Conservation (phyloP, 2,329 filamentous ascomycete genomes). For the Botrytis hyacinthi region DNA sequence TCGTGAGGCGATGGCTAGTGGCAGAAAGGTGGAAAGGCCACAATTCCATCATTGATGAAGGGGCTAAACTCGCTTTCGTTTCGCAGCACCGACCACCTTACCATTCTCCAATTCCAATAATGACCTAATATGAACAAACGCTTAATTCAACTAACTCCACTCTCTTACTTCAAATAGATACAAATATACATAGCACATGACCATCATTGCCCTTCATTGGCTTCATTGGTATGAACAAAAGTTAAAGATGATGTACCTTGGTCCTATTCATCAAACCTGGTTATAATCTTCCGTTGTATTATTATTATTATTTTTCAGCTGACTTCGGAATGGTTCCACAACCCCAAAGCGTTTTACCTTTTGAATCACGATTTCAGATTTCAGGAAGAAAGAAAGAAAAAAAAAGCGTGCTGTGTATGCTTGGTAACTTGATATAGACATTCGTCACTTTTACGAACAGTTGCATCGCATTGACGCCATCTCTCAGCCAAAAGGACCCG, state of each 20-base stretch:
- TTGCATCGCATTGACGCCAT: conserved; percentile 19
- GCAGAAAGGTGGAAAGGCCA: not conserved
- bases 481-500: conserved; percentile 1
- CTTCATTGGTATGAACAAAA: not conserved
- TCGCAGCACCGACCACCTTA: conserved; percentile 12
- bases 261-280: not conserved
- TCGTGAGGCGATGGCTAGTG: not conserved
- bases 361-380: not conserved
- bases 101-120: not conserved
- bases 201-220: not conserved
- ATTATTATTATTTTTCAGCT: conserved; percentile 17
- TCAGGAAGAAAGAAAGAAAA: not conserved
- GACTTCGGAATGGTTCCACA: conserved; percentile 13
- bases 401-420: not conserved
- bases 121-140: not conserved
- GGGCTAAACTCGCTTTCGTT: conserved; percentile 14
- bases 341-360: conserved; percentile 4
- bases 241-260: not conserved
- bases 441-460: conserved; percentile 13
- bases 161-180: not conserved
- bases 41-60: conserved; percentile 15
- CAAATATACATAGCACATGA: conserved; percentile 9
- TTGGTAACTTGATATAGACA: not conserved
- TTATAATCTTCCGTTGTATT: not conserved
- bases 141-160: not conserved